These are phyloP conservation scores for Metschnikowia reukaufii DNA, from an alignment of 805 yeast genomes.

Conservation along the genomic window DNA sequence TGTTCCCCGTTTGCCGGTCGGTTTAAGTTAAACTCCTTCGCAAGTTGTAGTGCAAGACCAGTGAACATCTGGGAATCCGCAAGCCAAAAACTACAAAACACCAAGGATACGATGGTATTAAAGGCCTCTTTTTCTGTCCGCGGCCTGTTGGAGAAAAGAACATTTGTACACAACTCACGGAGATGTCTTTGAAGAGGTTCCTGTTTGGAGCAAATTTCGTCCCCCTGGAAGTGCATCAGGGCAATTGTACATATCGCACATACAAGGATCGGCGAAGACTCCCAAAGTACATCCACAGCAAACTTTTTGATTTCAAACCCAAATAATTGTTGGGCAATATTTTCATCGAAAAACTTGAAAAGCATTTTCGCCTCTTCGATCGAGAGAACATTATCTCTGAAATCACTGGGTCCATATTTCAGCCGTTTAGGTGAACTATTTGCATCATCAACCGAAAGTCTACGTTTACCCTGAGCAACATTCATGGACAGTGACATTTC, in stretches of 20 bases:
- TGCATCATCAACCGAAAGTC: not conserved
- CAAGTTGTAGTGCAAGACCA: constrained; percentile 66
- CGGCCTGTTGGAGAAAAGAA: constrained; percentile 39
- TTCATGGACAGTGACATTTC: not conserved
- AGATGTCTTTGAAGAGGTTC: constrained; percentile 29
- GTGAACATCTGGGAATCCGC: constrained; percentile 64
- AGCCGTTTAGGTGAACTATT: not conserved
- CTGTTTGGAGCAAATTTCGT: constrained; percentile 29
- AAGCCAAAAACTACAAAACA: constrained; percentile 69
- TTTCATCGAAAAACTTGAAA: constrained; percentile 50
- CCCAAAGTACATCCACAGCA: constrained; percentile 51
- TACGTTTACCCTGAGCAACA: not conserved
- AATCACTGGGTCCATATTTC: constrained; percentile 19
- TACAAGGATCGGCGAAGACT: constrained; percentile 54
- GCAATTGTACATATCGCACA: constrained; percentile 63
- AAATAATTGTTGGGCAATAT: constrained; percentile 62
- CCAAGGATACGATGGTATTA: constrained; percentile 60
- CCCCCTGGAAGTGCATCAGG: constrained; percentile 55
- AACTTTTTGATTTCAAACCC: constrained; percentile 60
- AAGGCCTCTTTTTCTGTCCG: constrained; percentile 49
- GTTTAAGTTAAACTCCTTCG: constrained; percentile 45
- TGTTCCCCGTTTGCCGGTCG: constrained; percentile 4
- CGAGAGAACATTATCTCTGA: constrained; percentile 37
- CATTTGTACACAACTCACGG: constrained; percentile 34
- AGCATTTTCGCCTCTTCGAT: constrained; percentile 47